phyloP scores from a whole-genome alignment of 1,139 yeast species.

The Nadsonia starkeyi-henricii region DNA sequence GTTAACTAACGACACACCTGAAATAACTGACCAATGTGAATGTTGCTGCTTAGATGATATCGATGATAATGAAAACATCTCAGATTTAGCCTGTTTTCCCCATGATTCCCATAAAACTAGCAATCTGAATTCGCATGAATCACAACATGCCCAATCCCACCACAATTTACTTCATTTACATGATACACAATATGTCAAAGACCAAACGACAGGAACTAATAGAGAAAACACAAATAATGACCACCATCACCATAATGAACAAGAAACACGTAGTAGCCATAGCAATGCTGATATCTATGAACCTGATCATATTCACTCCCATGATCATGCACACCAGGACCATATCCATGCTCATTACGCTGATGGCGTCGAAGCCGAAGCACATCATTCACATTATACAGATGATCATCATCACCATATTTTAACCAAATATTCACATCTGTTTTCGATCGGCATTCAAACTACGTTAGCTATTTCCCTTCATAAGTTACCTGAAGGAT shows the following conservation, averaged over 20 bases:
- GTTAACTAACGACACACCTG: neutral
- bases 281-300: neutral
- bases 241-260: neutral
- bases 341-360: constrained; percentile 5
- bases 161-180: no score
- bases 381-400: neutral
- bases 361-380: constrained; percentile 4
- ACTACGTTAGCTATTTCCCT: constrained; percentile 78
- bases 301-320: constrained; percentile 2
- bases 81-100: no score
- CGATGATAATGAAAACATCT: no score
- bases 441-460: constrained; percentile 76
- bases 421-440: constrained; percentile 59
- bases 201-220: no score
- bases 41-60: constrained; percentile 9
- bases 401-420: constrained; percentile 61
- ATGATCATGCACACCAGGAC: constrained; percentile 1
- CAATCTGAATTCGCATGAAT: no score
- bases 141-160: no score
- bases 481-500: constrained; percentile 93
- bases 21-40: constrained; percentile 1
- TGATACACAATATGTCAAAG: no score
- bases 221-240: neutral
- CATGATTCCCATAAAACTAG: no score
- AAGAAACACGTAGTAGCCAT: no score